These are phyloP conservation scores for Yarrowia galli DNA, from an alignment of 1,139 yeast species.

Conservation along the genomic window DNA sequence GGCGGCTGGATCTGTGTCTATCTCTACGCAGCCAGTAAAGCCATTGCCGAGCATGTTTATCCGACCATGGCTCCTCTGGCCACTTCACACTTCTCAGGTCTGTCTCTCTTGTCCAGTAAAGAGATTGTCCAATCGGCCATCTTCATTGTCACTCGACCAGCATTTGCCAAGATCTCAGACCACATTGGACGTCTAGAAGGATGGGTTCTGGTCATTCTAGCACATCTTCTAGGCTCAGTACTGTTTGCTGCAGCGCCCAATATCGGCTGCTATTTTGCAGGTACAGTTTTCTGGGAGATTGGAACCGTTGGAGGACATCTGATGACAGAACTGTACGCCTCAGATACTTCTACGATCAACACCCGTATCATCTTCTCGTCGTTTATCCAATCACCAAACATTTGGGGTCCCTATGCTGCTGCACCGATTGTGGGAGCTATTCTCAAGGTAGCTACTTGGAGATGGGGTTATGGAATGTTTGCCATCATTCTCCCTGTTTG, in stretches of 20 bases:
- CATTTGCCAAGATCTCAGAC: slow-evolving; percentile 20
- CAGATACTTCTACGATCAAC: slow-evolving; percentile 20
- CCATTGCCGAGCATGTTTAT: slow-evolving; percentile 5
- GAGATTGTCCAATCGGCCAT: slow-evolving; percentile 1
- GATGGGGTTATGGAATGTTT: slow-evolving; percentile 29
- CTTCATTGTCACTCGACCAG: slow-evolving; percentile 17
- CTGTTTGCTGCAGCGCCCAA: slow-evolving; percentile 12
- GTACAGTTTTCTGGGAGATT: slow-evolving; percentile 37
- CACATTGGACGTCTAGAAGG: slow-evolving; percentile 39
- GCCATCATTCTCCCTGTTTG: neutral
- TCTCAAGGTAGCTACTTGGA: slow-evolving; percentile 3
- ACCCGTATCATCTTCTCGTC: slow-evolving; percentile 19
- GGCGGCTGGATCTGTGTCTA: slow-evolving; percentile 19
- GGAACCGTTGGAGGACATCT: slow-evolving; percentile 28
- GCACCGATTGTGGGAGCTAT: slow-evolving; percentile 16
- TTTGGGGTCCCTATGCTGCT: slow-evolving; percentile 24
- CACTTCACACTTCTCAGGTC: slow-evolving; percentile 12
- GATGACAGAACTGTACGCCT: slow-evolving; percentile 31
- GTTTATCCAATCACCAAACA: slow-evolving; percentile 20
- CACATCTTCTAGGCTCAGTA: neutral
- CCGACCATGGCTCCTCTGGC: slow-evolving; percentile 18
- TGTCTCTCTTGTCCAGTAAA: slow-evolving; percentile 5
- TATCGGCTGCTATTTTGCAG: slow-evolving; percentile 32
- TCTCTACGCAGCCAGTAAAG: slow-evolving; percentile 18
- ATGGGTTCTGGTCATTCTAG: neutral